Percentiles rank a stretch among this genome's conserved stretches.
These are phyloP conservation scores for Penicillium sp. DNA, from an alignment of 2,329 filamentous ascomycete genomes.

Conservation along the genomic window DNA sequence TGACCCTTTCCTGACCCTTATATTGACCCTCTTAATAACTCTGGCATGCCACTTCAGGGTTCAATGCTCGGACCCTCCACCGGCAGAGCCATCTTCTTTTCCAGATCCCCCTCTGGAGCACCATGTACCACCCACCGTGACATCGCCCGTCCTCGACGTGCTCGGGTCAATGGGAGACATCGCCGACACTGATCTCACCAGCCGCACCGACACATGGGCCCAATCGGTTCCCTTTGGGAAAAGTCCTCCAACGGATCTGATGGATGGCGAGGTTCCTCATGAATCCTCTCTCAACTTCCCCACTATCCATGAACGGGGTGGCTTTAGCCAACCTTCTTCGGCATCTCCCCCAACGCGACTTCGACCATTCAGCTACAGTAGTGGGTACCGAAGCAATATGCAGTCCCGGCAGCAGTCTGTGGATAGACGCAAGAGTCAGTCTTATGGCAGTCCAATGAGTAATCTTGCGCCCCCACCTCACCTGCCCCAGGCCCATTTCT, in stretches of 20 bases:
- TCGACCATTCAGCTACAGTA: slow-evolving; percentile 45
- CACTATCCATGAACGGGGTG: slow-evolving; percentile 37
- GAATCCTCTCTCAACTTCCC: slow-evolving; percentile 44
- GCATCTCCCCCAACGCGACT: slow-evolving; percentile 44
- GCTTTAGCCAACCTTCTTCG: slow-evolving; percentile 45
- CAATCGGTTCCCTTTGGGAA: slow-evolving; percentile 46
- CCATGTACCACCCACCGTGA: slow-evolving; percentile 27
- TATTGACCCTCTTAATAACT: background rate
- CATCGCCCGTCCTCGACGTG: slow-evolving; percentile 41
- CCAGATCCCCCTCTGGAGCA: slow-evolving; percentile 26
- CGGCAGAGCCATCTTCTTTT: slow-evolving; percentile 32
- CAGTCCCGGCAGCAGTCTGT: slow-evolving; percentile 38
- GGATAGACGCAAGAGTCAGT: slow-evolving; percentile 41
- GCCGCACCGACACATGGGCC: slow-evolving; percentile 46
- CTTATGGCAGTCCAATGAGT: slow-evolving; percentile 36
- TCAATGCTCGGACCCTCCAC: slow-evolving; percentile 24
- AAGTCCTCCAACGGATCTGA: slow-evolving; percentile 43
- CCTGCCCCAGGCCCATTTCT: slow-evolving; percentile 75
- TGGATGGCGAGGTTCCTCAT: slow-evolving; percentile 34
- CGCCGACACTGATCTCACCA: slow-evolving; percentile 34
- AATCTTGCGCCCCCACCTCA: slow-evolving; percentile 63
- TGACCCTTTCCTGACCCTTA: background rate
- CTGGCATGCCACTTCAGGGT: slow-evolving; percentile 21
- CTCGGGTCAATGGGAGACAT: slow-evolving; percentile 34
- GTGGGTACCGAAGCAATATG: slow-evolving; percentile 37